These are phyloP conservation scores for Boletus coccyginus DNA, from an alignment of 768 basidiomycete species.

Conservation along the genomic window DNA sequence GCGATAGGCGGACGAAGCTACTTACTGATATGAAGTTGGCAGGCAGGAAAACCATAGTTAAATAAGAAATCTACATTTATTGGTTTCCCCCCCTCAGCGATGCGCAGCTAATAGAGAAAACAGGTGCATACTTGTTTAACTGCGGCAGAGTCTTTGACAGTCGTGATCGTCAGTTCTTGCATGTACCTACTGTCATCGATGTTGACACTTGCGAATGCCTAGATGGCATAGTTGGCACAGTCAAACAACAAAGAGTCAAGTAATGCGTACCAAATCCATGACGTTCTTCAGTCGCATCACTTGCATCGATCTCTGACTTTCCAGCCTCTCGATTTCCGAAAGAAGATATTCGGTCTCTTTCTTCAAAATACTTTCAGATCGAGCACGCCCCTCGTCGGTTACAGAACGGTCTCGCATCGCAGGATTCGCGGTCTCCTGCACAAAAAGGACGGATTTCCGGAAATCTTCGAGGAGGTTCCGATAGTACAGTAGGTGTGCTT, in stretches of 20 bases:
- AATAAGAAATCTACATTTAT: conserved; percentile 37
- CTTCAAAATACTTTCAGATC: conserved; percentile 36
- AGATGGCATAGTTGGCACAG: background rate
- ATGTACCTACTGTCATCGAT: conserved; percentile 53
- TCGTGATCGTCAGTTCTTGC: conserved; percentile 46
- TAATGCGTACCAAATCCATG: conserved; percentile 30
- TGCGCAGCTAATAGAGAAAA: conserved; percentile 19
- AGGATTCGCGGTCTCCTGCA: conserved; percentile 48
- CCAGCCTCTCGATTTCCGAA: conserved; percentile 48
- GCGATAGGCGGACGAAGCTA: background rate
- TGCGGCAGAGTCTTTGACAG: conserved; percentile 41
- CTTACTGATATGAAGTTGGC: conserved; percentile 43
- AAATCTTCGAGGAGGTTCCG: conserved; percentile 53
- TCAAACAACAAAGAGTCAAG: background rate
- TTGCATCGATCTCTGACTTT: conserved; percentile 32
- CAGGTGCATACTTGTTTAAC: conserved; percentile 31
- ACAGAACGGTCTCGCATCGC: conserved; percentile 35
- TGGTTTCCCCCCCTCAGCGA: background rate
- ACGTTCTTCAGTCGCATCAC: conserved; percentile 31
- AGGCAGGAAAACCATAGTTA: conserved; percentile 63
- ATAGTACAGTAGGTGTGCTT: conserved; percentile 58
- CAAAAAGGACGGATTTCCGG: conserved; percentile 47
- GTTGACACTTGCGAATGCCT: conserved; percentile 62
- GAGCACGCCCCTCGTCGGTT: conserved; percentile 1
- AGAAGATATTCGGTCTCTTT: conserved; percentile 48